These are phyloP conservation scores for Orbilia brochopaga DNA, from an alignment of 2,329 filamentous ascomycete species.

Conservation along the genomic window DNA sequence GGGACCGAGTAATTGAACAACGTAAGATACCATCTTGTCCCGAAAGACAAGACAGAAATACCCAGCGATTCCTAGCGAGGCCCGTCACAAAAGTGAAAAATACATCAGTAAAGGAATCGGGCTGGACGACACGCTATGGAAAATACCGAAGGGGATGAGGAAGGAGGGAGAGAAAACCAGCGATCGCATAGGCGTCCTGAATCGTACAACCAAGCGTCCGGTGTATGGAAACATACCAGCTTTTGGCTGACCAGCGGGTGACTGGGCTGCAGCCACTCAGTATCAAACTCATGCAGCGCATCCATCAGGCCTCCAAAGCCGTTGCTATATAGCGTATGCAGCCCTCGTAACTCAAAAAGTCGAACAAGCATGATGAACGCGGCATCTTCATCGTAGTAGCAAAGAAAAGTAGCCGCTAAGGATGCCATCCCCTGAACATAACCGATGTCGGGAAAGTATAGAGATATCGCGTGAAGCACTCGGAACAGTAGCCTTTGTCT, in stretches of 20 bases:
- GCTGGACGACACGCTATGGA: slow-evolving; percentile 1
- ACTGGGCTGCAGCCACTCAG: slow-evolving; percentile 76
- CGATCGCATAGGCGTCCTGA: neutral
- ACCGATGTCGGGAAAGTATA: slow-evolving; percentile 88
- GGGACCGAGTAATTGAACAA: slow-evolving; percentile 97
- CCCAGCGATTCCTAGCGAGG: slow-evolving; percentile 70
- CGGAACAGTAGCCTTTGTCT: slow-evolving; percentile 81
- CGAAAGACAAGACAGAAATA: slow-evolving; percentile 90
- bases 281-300: slow-evolving; percentile 83
- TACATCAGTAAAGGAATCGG: neutral
- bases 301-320: slow-evolving; percentile 88
- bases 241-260: slow-evolving; percentile 72
- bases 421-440: slow-evolving; percentile 99
- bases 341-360: slow-evolving; percentile 84
- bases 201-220: neutral
- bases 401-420: slow-evolving; percentile 86
- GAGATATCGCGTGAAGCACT: slow-evolving; percentile 85
- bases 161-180: neutral
- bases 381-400: slow-evolving; percentile 94
- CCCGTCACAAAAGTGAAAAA: neutral
- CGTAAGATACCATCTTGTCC: slow-evolving; percentile 95
- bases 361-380: slow-evolving; percentile 97
- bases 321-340: slow-evolving; percentile 80
- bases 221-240: slow-evolving; percentile 68
- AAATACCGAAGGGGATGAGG: neutral